Evolutionary conservation across 164 flowering plant species (phyloP), one percentile per base, ranked within the genome.

Genomic region (Vitis cinerea): DNA sequence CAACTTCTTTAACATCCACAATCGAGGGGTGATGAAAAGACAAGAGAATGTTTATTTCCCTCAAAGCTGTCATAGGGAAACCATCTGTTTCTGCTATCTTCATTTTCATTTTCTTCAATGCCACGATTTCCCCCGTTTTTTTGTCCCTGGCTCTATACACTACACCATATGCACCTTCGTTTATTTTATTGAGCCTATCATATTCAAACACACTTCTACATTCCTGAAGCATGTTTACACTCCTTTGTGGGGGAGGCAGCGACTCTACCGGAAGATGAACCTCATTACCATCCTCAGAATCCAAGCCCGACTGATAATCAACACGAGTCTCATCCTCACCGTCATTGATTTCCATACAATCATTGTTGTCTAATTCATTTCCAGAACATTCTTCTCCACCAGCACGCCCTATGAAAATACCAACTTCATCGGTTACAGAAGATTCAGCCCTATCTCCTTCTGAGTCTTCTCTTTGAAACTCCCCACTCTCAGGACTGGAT

Each of bases 121-220:
- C 97, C 59, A 91, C 93, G 67, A 87, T 74, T 61, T 89, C 89
- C 9, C 88, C 91, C 0, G 81, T 83, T 68, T 73, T 82, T 80
- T 82, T 85, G 67, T 91, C 91, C 70, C 72, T 87, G 11, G 93
- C 97, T 78, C 83, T 86, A 57, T 70, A 86, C 0, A 91, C 97
- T 70, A 87, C 77, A 61, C 97, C 94, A 74, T 91, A 91, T 31
- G 94, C 85, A 4, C 97, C 94, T 80, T 90, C 93, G 71, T 74
- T 81, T 57, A 91, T 88, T 69, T 79, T 88, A 56, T 85, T 85
- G 4, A 91, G 72, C 63, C 70, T 88, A 77, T 91, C 89, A 80
- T 70, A 91, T 55, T 88, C 90, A 71, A 60, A 76, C 19, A 91
- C 93, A 63, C 82, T 82, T 66, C 93, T 81, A 77, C 91, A 88